A percentile compares a stretch with the other conserved stretches of the same genome.
Evolutionary conservation across 805 yeast genomes (phyloP).

Genomic region (Suhomyces sp.): DNA sequence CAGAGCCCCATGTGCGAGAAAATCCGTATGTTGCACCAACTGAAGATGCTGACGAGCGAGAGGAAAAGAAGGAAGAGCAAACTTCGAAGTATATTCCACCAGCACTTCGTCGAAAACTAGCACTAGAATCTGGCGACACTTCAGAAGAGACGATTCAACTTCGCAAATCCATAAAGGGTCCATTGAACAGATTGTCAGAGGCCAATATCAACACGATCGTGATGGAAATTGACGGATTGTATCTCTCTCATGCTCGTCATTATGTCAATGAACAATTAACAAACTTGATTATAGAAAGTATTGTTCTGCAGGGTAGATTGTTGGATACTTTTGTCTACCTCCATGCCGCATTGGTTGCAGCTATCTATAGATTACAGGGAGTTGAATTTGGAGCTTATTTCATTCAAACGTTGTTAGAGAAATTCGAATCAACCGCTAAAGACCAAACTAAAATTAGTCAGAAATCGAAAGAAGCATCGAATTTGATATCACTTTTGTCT

Average conservation of each 20-base stretch:
- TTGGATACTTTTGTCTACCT: slow-evolving; percentile 76
- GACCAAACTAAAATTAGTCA: slow-evolving; percentile 11
- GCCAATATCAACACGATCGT: slow-evolving; percentile 72
- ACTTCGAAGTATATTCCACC: slow-evolving; percentile 73
- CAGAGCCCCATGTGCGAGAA: slow-evolving; percentile 42
- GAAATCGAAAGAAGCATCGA: slow-evolving; percentile 50
- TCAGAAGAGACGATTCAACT: slow-evolving; percentile 45
- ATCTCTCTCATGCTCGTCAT: slow-evolving; percentile 68
- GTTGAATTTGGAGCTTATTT: slow-evolving; percentile 86
- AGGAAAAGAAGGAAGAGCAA: slow-evolving; percentile 28
- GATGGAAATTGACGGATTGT: slow-evolving; percentile 63
- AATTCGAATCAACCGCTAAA: slow-evolving; percentile 46
- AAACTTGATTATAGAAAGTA: slow-evolving; percentile 58
- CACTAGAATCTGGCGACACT: slow-evolving; percentile 34
- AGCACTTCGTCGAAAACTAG: slow-evolving; percentile 60
- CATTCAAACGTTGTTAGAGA: slow-evolving; percentile 75
- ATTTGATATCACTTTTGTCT: slow-evolving; percentile 70
- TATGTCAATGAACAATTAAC: slow-evolving; percentile 72
- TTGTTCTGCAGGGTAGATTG: slow-evolving; percentile 59
- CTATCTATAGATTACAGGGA: slow-evolving; percentile 77
- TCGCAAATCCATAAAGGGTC: slow-evolving; percentile 69
- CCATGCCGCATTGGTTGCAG: slow-evolving; percentile 73
- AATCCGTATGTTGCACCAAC: slow-evolving; percentile 75
- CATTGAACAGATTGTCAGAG: slow-evolving; percentile 85
- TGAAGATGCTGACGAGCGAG: slow-evolving; percentile 8